A percentile compares a stretch with the other conserved stretches of the same genome.
Evolutionary conservation across 1,284 basidiomycete genomes (phyloP).

Genomic region (Trichosporon ovoides): DNA sequence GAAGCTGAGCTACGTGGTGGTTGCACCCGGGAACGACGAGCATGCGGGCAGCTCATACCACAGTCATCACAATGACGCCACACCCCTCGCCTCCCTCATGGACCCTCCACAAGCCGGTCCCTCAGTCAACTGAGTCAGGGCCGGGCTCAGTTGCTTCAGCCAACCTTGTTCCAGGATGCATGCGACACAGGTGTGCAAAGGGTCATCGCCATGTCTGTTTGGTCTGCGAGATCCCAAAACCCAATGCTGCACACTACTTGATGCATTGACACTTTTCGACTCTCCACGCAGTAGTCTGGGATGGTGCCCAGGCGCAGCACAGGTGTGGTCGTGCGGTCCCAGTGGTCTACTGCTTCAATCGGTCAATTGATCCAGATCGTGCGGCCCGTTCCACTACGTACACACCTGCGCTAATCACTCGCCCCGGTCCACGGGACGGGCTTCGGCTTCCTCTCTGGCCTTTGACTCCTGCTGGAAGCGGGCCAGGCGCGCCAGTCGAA

Average conservation of each 20-base stretch:
- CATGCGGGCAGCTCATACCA: neutral
- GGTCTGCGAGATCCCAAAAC: too few species aligned
- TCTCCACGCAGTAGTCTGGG: too few species aligned
- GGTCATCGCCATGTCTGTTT: too few species aligned
- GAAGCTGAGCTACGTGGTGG: neutral
- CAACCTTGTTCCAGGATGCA: neutral
- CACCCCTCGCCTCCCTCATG: neutral
- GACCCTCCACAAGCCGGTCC: neutral
- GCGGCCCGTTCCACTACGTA: neutral
- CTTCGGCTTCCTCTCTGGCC: neutral
- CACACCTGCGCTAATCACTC: neutral
- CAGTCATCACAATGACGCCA: slow-evolving; percentile 3
- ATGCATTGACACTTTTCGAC: too few species aligned
- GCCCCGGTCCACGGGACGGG: neutral
- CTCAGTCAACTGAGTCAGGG: neutral
- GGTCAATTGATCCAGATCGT: slow-evolving; percentile 3
- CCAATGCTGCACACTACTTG: too few species aligned
- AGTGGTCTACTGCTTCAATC: neutral
- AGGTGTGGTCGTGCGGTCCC: too few species aligned
- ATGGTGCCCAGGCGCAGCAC: too few species aligned
- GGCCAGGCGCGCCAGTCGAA: slow-evolving; percentile 67
- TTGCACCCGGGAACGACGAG: neutral
- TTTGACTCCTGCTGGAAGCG: slow-evolving; percentile 53
- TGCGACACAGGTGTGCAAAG: neutral
- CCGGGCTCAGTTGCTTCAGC: neutral